Percentiles rank a stretch among this genome's conserved stretches.
Conservation (phyloP, 148 eudicot species). For the Rheum nobile region DNA sequence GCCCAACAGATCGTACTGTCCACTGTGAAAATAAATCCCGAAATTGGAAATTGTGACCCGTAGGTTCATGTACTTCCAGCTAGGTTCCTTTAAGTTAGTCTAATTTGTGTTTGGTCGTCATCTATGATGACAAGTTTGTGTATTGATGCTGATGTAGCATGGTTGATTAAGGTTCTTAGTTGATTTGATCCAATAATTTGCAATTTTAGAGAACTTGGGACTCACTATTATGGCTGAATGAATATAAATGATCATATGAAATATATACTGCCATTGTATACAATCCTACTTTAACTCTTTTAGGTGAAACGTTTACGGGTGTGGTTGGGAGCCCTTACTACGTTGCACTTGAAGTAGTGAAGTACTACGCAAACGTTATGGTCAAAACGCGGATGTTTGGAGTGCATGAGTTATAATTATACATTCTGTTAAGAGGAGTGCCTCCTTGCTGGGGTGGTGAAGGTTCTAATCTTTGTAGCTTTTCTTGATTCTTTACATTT, state of each 20-base stretch:
- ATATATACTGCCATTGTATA: no score
- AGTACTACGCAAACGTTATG: conserved; percentile 27
- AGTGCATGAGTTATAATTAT: conserved; percentile 31
- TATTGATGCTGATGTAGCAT: neutral
- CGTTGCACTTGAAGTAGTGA: conserved; percentile 37
- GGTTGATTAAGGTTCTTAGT: neutral
- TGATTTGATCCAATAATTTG: neutral
- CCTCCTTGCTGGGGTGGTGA: conserved; percentile 32
- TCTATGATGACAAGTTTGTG: neutral
- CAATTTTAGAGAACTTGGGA: neutral
- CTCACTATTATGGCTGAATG: neutral
- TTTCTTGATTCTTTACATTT: neutral
- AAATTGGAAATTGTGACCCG: no score
- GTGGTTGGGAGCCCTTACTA: conserved; percentile 35
- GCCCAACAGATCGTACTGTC: no score
- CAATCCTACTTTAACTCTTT: no score
- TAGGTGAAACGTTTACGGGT: conserved; percentile 20
- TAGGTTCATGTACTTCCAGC: no score
- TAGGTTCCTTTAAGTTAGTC: no score
- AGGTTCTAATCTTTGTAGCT: neutral
- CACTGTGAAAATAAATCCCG: no score
- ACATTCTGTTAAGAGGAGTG: conserved; percentile 29
- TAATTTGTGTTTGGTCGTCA: no score
- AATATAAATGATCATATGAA: no score
- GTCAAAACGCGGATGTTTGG: conserved; percentile 34